These are phyloP conservation scores for Botrytis elliptica DNA, from an alignment of 2,329 filamentous ascomycete genomes.

Conservation along the genomic window DNA sequence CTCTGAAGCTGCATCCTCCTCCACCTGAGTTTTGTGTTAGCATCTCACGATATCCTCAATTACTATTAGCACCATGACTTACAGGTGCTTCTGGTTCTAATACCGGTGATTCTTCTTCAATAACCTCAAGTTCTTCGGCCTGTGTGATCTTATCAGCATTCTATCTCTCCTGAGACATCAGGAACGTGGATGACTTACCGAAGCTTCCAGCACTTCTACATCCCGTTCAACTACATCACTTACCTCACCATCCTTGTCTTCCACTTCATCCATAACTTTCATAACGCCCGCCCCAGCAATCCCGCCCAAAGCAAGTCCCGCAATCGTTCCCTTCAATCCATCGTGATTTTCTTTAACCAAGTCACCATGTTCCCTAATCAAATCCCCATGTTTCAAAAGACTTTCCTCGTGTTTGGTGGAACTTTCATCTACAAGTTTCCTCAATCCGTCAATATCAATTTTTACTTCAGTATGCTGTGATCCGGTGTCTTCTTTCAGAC, in stretches of 20 bases:
- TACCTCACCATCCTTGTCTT: background rate
- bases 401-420: conserved; percentile 26
- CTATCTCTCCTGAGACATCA: background rate
- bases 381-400: conserved; percentile 23
- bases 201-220: background rate
- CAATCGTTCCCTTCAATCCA: conserved; percentile 29
- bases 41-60: background rate
- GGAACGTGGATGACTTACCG: background rate
- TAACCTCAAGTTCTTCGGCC: background rate
- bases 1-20: background rate
- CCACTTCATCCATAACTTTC: background rate
- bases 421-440: conserved; percentile 29
- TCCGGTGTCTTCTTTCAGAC: conserved; percentile 23
- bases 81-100: background rate
- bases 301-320: conserved; percentile 29
- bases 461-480: conserved; percentile 28
- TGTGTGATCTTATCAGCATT: background rate
- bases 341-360: conserved; percentile 32
- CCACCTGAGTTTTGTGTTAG: background rate
- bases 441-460: conserved; percentile 30
- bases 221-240: background rate
- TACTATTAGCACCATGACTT: background rate
- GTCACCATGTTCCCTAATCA: conserved; percentile 25
- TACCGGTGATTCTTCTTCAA: background rate
- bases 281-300: conserved; percentile 21